Evolutionary conservation across 371 early-diverging fungal genomes (phyloP).

Genomic region (Apophysomyces variabilis): DNA sequence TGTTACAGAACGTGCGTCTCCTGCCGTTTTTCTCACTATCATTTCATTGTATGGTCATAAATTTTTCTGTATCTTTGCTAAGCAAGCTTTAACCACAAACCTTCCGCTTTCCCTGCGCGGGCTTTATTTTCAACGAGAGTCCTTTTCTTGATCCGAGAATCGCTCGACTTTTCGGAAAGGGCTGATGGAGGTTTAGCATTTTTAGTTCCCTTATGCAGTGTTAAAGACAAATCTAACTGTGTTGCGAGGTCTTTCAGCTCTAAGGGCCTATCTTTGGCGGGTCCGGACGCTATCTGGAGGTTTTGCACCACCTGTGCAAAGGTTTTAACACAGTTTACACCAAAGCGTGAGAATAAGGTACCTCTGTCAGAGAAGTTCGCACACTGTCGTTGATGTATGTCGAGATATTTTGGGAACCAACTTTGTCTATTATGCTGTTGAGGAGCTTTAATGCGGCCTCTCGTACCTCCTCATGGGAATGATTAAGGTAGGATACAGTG

Average conservation of each 20-base stretch:
- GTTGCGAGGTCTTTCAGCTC: neutral
- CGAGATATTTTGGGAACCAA: slow-evolving; percentile 27
- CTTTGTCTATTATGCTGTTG: slow-evolving; percentile 42
- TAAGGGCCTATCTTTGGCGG: neutral
- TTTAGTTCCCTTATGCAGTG: neutral
- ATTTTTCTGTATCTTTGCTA: no score
- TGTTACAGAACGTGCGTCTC: neutral
- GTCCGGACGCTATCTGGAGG: neutral
- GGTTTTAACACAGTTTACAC: neutral
- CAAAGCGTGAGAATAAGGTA: neutral
- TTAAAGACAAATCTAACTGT: neutral
- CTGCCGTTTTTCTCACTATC: neutral
- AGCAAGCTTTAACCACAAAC: neutral
- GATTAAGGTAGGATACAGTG: slow-evolving; percentile 58
- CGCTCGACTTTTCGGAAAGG: neutral
- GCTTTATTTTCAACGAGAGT: neutral
- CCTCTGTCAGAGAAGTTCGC: slow-evolving; percentile 25
- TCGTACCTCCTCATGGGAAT: slow-evolving; percentile 67
- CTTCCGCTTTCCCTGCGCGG: neutral
- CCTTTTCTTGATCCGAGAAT: neutral
- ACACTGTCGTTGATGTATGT: slow-evolving; percentile 28
- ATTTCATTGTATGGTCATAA: neutral
- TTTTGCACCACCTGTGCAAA: neutral
- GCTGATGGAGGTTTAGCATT: neutral
- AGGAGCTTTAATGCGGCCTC: slow-evolving; percentile 63